Conservation (phyloP, 345 rosid genomes). For the Iberis pinnata region DNA sequence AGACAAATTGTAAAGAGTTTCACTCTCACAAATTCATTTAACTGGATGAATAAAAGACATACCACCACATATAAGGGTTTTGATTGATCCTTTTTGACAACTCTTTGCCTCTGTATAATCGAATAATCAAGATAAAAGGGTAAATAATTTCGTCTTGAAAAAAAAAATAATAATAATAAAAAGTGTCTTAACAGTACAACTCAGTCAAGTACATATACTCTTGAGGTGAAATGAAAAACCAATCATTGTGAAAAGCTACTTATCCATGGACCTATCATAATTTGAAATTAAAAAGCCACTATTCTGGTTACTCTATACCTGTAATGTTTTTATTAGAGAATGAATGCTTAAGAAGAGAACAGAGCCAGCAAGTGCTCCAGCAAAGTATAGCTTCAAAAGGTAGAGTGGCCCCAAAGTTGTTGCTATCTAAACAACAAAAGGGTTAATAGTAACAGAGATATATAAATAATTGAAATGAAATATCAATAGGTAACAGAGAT, state of each 20-base stretch:
- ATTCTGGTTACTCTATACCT: constrained; percentile 36
- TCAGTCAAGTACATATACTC: too few species aligned
- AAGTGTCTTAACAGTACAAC: too few species aligned
- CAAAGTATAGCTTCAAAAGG: constrained; percentile 59
- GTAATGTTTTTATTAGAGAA: constrained; percentile 36
- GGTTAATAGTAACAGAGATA: constrained; percentile 3
- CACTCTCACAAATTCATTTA: background rate
- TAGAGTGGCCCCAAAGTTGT: constrained; percentile 50
- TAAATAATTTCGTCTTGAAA: background rate
- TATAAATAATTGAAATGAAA: background rate
- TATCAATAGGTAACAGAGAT: background rate
- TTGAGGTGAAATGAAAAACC: too few species aligned
- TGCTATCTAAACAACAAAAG: constrained; percentile 45
- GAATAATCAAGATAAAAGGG: constrained; percentile 1
- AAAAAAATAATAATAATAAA: too few species aligned
- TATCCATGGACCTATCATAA: constrained; percentile 11
- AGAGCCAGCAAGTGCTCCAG: constrained; percentile 67
- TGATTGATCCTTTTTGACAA: constrained; percentile 39
- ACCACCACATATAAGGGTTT: constrained; percentile 55
- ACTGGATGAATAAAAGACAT: constrained; percentile 20
- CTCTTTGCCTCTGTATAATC: constrained; percentile 36
- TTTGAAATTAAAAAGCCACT: background rate
- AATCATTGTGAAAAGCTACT: background rate
- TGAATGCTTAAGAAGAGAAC: constrained; percentile 47
- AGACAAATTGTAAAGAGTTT: constrained; percentile 3